Evolutionary conservation across 1,284 basidiomycete genomes (phyloP).

Genomic region (Tylopilus orsonianus): DNA sequence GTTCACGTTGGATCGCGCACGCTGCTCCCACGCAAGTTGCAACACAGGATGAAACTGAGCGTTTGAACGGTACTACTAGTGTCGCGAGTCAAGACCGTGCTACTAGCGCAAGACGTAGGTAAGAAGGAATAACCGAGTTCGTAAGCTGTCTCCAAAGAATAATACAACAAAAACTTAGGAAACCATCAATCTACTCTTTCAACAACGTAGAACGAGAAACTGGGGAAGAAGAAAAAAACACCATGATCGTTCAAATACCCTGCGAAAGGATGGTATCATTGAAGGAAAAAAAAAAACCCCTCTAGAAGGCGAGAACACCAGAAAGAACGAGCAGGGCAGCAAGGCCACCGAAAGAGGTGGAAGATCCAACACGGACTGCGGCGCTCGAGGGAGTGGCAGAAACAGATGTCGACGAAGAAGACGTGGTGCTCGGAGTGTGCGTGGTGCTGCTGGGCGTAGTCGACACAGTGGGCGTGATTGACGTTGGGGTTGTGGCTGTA

Average conservation of each 20-base stretch:
- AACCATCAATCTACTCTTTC: constrained; percentile 9
- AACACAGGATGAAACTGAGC: background rate
- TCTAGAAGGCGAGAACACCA: constrained; percentile 25
- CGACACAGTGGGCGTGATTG: constrained; percentile 1
- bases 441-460: background rate
- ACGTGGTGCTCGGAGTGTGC: background rate
- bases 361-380: constrained; percentile 23
- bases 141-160: constrained; percentile 4
- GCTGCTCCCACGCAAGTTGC: constrained; percentile 12
- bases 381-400: constrained; percentile 21
- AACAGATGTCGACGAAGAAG: constrained; percentile 2
- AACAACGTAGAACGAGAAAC: constrained; percentile 3
- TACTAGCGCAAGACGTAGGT: background rate
- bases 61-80: too few relatives aligned
- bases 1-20: background rate
- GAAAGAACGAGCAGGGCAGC: constrained; percentile 25
- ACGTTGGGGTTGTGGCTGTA: background rate
- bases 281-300: background rate
- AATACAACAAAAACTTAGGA: constrained; percentile 22
- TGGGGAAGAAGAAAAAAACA: background rate
- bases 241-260: constrained; percentile 13
- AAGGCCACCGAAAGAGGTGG: constrained; percentile 21
- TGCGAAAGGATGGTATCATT: constrained; percentile 5
- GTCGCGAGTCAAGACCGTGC: background rate
- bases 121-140: constrained; percentile 7